Evolutionary conservation across 2,329 filamentous ascomycete species (phyloP).

Genomic region (Colletotrichum caudatum): DNA sequence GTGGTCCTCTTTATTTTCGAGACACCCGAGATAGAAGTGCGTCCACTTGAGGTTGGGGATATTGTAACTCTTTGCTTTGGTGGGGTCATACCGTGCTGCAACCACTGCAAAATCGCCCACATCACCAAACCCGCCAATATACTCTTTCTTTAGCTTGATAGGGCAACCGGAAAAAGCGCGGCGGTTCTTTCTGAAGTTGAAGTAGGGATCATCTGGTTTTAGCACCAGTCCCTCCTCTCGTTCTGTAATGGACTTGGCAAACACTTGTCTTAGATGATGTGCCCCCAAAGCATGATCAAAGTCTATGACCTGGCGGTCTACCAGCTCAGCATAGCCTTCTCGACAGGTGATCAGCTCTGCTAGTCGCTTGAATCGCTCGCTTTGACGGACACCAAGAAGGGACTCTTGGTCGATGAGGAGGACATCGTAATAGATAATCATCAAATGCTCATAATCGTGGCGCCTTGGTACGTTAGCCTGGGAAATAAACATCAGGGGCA

Average conservation of each 20-base stretch:
- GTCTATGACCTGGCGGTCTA: conserved; percentile 75
- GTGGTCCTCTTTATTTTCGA: conserved; percentile 74
- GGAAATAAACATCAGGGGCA: background rate
- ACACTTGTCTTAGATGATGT: conserved; percentile 69
- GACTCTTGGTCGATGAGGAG: conserved; percentile 67
- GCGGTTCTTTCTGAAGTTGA: conserved; percentile 61
- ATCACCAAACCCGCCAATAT: conserved; percentile 80
- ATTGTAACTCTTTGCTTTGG: conserved; percentile 67
- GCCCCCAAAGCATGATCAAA: conserved; percentile 67
- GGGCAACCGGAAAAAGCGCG: conserved; percentile 62
- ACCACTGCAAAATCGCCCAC: conserved; percentile 86
- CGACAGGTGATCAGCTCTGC: conserved; percentile 63
- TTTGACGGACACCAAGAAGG: conserved; percentile 64
- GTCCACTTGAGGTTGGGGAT: conserved; percentile 76
- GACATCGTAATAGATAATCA: conserved; percentile 72
- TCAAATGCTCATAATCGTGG: conserved; percentile 65
- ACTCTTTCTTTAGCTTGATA: conserved; percentile 92
- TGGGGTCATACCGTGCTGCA: conserved; percentile 77
- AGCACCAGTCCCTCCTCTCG: conserved; percentile 84
- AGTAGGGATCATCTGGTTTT: conserved; percentile 85
- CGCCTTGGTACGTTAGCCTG: conserved; percentile 53
- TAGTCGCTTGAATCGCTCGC: conserved; percentile 71
- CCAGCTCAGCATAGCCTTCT: conserved; percentile 74
- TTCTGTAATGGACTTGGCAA: conserved; percentile 74
- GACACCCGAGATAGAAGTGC: conserved; percentile 82